Evolutionary conservation across 192 early-diverging fungal genomes (phyloP).

Genomic region (Podila minutissima): DNA sequence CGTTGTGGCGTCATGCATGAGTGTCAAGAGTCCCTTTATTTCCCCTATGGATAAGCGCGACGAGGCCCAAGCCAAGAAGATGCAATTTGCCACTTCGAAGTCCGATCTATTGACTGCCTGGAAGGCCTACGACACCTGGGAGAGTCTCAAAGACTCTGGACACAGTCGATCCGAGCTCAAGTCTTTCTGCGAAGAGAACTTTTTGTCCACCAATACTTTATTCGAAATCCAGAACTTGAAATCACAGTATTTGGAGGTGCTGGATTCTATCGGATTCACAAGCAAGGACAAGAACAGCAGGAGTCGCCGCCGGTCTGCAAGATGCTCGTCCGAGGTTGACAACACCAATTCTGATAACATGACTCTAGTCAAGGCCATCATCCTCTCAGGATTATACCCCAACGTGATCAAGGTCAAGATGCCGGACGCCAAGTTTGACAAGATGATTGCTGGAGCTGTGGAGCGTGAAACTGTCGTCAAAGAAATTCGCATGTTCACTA

Average conservation of each 20-base stretch:
- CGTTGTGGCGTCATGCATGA: constrained; percentile 73
- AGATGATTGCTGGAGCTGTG: constrained; percentile 76
- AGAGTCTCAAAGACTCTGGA: constrained; percentile 40
- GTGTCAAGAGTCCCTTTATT: constrained; percentile 61
- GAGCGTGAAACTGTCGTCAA: constrained; percentile 74
- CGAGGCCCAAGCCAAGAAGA: constrained; percentile 48
- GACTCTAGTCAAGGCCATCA: constrained; percentile 73
- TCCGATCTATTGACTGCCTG: constrained; percentile 55
- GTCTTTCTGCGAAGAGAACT: constrained; percentile 61
- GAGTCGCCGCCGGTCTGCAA: constrained; percentile 20
- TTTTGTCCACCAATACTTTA: constrained; percentile 69
- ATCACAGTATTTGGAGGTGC: constrained; percentile 65
- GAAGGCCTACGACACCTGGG: constrained; percentile 58
- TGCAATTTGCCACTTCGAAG: constrained; percentile 47
- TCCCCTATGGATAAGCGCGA: constrained; percentile 44
- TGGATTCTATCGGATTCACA: constrained; percentile 72
- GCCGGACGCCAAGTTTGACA: constrained; percentile 79
- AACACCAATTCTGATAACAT: constrained; percentile 64
- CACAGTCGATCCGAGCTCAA: constrained; percentile 31
- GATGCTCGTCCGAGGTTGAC: constrained; percentile 31
- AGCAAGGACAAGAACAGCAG: constrained; percentile 2
- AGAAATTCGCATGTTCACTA: constrained; percentile 78
- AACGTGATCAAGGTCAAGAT: constrained; percentile 76
- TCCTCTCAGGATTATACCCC: constrained; percentile 86
- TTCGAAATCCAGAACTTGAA: constrained; percentile 69